Percentiles rank a stretch among this genome's conserved stretches.
phyloP scores from a whole-genome alignment of 75 land plant species.

The Pinus taeda region DNA sequence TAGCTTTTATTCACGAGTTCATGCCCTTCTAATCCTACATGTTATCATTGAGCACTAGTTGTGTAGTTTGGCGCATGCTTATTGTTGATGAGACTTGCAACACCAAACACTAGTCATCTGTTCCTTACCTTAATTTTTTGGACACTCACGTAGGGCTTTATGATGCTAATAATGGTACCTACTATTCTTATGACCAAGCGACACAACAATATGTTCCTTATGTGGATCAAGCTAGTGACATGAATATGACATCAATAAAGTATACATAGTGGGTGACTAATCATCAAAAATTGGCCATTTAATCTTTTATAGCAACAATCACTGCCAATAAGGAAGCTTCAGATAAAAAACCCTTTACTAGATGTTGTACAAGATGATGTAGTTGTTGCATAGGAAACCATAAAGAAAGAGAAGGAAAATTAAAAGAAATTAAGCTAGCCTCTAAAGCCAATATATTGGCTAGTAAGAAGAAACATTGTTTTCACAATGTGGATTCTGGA shows the following conservation, averaged over 20 bases:
- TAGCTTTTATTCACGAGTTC: too few relatives aligned
- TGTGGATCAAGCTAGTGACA: constrained; percentile 37
- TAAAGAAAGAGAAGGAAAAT: constrained; percentile 87
- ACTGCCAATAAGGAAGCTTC: constrained; percentile 21
- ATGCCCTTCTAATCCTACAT: not conserved
- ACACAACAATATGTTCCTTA: constrained; percentile 85
- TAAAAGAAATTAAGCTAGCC: constrained; percentile 78
- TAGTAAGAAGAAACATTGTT: constrained; percentile 86
- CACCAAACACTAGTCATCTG: not conserved
- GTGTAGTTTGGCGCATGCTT: not conserved
- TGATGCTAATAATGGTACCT: constrained; percentile 91
- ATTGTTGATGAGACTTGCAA: not conserved
- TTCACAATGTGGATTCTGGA: constrained; percentile 92
- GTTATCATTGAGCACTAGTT: not conserved
- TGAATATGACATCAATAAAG: constrained; percentile 30
- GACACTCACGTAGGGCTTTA: constrained; percentile 70
- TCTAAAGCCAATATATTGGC: constrained; percentile 74
- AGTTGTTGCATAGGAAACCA: constrained; percentile 64
- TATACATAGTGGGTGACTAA: constrained; percentile 24
- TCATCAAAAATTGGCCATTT: constrained; percentile 60
- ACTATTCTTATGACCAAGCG: constrained; percentile 91
- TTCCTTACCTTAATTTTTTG: not conserved
- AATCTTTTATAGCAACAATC: constrained; percentile 72
- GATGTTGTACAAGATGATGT: constrained; percentile 84
- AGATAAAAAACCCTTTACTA: constrained; percentile 72